These are phyloP conservation scores for Schwanniomyces sp. DNA, from an alignment of 805 yeast genomes.

Conservation along the genomic window DNA sequence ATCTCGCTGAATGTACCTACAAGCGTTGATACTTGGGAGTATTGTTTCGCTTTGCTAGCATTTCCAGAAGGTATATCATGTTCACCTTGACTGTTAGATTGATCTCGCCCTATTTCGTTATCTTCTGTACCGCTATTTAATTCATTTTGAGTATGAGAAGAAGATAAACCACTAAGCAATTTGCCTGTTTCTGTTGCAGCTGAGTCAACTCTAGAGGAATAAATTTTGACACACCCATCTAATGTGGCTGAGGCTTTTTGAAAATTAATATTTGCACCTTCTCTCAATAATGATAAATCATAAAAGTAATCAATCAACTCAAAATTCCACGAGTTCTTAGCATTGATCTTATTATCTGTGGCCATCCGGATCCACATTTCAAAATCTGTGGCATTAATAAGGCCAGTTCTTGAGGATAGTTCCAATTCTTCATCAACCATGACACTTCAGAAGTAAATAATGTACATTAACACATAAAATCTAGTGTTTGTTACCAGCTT, in stretches of 20 bases:
- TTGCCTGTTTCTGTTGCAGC: constrained; percentile 90
- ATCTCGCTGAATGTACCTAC: constrained; percentile 51
- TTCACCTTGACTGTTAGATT: constrained; percentile 11
- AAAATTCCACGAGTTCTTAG: constrained; percentile 50
- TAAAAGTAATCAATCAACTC: constrained; percentile 53
- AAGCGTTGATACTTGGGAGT: constrained; percentile 27
- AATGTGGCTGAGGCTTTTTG: constrained; percentile 88
- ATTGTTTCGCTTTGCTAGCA: background rate
- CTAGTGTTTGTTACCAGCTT: background rate
- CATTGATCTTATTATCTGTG: constrained; percentile 48
- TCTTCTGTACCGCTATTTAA: constrained; percentile 21
- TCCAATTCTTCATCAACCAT: background rate
- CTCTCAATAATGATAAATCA: constrained; percentile 47
- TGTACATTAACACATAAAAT: background rate
- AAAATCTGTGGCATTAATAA: constrained; percentile 18
- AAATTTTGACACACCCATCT: constrained; percentile 93
- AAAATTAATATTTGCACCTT: constrained; percentile 64
- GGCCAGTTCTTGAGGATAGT: background rate
- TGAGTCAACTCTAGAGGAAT: constrained; percentile 86
- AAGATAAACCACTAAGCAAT: constrained; percentile 71
- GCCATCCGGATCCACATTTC: constrained; percentile 51
- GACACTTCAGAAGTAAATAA: background rate
- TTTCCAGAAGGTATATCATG: constrained; percentile 1
- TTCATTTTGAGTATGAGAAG: constrained; percentile 23
- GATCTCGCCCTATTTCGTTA: constrained; percentile 22